Evolutionary conservation across 805 yeast species (phyloP), one percentile per base, ranked within the genome.

Genomic region (Yamadazyma tumulicola): DNA sequence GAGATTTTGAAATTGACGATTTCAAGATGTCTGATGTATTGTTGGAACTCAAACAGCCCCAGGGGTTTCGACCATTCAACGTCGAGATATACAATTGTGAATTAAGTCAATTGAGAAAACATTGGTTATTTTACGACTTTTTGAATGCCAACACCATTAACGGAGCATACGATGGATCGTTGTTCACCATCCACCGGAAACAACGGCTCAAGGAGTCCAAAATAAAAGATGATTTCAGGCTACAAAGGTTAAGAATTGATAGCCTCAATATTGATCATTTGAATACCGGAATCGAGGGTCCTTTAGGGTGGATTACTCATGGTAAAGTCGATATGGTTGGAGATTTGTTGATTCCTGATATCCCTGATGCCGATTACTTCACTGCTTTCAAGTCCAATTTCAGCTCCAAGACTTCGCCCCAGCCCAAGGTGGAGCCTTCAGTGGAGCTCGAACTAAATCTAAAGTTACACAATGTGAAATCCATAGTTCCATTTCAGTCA

Each of bases 321-420:
- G 98, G 99, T 10, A 79, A 79, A 33, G 97, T 91, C 15, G 97
- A 93, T 57, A 81, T 93, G 80, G 64, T 86, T 43, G 97, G 96
- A 6, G 97, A 93, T 52, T 77, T 91, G 12, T 76, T 81, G 72
- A 79, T 88, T 2, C 94, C 95, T 0, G 24, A 15, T 7, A 9
- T 19, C 7, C 13, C 17, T 12, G 17, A 23, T 23, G 30, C 22
- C 2, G 28, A 12, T 13, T 26, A 35, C n/a, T 22, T 35, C 9
- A 21, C 18, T 21, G 37, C 33, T 12, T 34, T 29, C 17, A 35
- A 31, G 21, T 25, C 31, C 19, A 30, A 35, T 14, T 19, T 35
- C 16, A 16, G 14, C n/a, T 12, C 27, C 8, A 7, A 24, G 8
- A 16, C 7, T 8, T 17, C 29, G 20, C 8, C 18, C 4, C 6